Base-by-base conservation (phyloP, 2,329 filamentous ascomycete genomes). In the Neofusicoccum kwambonambiense region DNA sequence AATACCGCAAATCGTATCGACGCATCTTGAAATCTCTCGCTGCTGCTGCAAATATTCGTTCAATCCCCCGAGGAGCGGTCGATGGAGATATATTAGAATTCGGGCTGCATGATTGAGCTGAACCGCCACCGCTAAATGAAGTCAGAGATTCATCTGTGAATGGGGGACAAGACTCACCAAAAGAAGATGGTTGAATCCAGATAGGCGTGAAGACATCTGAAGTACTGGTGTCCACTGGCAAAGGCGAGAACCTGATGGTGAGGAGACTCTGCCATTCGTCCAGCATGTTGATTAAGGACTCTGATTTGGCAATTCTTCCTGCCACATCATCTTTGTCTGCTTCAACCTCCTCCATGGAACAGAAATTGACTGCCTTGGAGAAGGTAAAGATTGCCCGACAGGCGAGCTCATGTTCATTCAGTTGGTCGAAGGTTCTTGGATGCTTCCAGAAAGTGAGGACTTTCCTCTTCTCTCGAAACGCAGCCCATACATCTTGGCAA, bases 401-500 rank as follows among this genome's bases (percentile, higher is more conserved):
- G 0, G 85, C 84, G 27, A 88, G 75, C 56, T 87, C 86, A 56
- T 85, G 79, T 0, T 81, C 77, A n/a, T 76, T 79, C 39, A 88
- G 77, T 2, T 80, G 77, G 3, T 76, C 70, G 39, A 83, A 80
- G 0, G 78, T 75, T 64, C 81, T 83, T 5, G 79, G 81, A 0
- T 86, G 86, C 47, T 78, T 79, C 84, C 86, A 89, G 51, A 87
- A 86, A 27, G 81, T 87, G 67, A 87, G 81, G 1, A 82, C 81
- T 8, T 82, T 79, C 3, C 87, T 77, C 31, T 80, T 79, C 70
- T 88, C 86, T 1, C 85, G 80, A 67, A 88, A 87, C 0, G 86
- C 86, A 1, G 85, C 86, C 86, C 86, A 89, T 0, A 87, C 80
- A 70, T 89, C 87, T 70, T 89, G 87, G n/a, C 85, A 78, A 2